phyloP scores from a whole-genome alignment of 768 basidiomycete species.

The Leccinum rimulosum region DNA sequence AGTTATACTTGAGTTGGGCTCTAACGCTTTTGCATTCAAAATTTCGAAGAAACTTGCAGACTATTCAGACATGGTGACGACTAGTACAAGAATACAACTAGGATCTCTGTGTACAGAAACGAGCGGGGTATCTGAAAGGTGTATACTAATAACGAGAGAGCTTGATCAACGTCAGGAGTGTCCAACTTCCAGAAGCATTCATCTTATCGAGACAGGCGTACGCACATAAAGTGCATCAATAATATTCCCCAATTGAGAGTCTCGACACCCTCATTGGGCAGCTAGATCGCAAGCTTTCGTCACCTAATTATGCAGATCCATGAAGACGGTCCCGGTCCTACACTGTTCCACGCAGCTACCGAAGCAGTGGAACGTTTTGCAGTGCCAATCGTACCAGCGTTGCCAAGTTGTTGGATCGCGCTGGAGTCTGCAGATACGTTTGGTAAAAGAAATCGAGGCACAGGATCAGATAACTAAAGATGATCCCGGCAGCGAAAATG shows the following conservation, averaged over 20 bases:
- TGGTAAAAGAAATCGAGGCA: constrained; percentile 21
- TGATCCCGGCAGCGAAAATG: constrained; percentile 9
- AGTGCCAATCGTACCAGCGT: background rate
- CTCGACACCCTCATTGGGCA: background rate
- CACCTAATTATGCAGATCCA: background rate
- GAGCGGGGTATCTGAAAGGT: background rate
- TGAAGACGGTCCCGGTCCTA: background rate
- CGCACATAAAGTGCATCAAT: background rate
- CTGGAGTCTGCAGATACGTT: constrained; percentile 13
- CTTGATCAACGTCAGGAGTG: background rate
- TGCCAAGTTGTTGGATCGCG: background rate
- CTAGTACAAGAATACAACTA: background rate
- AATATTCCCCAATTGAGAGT: background rate
- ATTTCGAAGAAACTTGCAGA: too few species aligned
- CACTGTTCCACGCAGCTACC: too few species aligned
- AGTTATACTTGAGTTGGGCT: too few species aligned
- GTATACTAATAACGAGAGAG: background rate
- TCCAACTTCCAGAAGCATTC: background rate
- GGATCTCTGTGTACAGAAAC: background rate
- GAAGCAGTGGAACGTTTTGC: too few species aligned
- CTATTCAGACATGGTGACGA: too few species aligned
- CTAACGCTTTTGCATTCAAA: too few species aligned
- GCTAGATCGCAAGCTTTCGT: background rate
- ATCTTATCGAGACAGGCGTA: background rate
- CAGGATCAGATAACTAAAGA: constrained; percentile 19